These are phyloP conservation scores for Pharus latifolius DNA, from an alignment of 176 grass and related monocot genomes.

Conservation along the genomic window DNA sequence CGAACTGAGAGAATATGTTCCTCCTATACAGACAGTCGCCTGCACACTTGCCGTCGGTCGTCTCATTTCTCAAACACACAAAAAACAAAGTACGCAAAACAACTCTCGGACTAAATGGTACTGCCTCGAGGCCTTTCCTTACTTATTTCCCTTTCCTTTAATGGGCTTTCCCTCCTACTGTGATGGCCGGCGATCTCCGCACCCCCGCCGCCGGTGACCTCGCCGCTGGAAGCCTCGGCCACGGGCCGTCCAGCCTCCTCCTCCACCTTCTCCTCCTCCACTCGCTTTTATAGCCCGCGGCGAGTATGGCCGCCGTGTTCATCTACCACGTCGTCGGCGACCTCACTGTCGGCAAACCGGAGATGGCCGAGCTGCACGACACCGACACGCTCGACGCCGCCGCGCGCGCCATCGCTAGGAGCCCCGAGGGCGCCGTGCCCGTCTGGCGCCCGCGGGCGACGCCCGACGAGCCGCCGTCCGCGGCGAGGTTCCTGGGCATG, in stretches of 20 bases:
- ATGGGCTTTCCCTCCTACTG: constrained; percentile 51
- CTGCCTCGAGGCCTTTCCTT: no score
- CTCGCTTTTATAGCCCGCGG: constrained; percentile 64
- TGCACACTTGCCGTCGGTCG: no score
- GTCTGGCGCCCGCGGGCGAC: constrained; percentile 39
- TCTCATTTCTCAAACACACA: no score
- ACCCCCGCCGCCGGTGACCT: constrained; percentile 31
- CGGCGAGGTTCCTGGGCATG: constrained; percentile 62
- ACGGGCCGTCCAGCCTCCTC: no score
- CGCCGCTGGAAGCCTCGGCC: no score
- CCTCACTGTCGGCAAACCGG: constrained; percentile 77
- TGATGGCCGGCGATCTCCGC: constrained; percentile 42
- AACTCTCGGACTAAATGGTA: no score
- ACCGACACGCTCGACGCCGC: constrained; percentile 64
- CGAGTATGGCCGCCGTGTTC: constrained; percentile 64
- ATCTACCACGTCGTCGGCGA: constrained; percentile 91
- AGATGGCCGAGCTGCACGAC: constrained; percentile 59
- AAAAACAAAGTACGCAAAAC: no score
- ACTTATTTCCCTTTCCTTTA: constrained; percentile 7
- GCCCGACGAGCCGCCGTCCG: constrained; percentile 31
- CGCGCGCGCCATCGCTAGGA: constrained; percentile 52
- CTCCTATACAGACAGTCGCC: no score
- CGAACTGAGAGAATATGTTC: background rate
- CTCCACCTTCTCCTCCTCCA: constrained; percentile 83
- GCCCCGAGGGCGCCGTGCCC: constrained; percentile 58